A percentile compares a stretch with the other conserved stretches of the same genome.
Conservation (phyloP, 257 asterid genomes). For the Nicotiana benthamiana region DNA sequence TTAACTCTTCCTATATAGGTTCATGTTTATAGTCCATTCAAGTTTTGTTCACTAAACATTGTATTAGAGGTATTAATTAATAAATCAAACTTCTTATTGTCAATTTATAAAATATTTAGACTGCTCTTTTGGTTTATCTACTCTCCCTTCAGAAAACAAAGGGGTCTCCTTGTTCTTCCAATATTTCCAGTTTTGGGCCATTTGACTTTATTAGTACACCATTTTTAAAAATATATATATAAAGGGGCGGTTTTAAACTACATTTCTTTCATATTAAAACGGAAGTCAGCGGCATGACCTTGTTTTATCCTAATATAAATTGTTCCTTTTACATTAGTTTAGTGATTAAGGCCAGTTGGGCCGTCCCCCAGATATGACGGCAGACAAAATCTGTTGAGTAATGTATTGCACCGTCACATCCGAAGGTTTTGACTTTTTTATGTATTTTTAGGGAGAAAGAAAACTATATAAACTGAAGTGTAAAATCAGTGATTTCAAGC, state of each 20-base stretch:
- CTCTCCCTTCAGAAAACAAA: background rate
- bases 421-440: background rate
- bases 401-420: background rate
- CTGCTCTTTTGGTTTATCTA: background rate
- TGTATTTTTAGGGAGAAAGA: background rate
- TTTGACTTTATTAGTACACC: background rate
- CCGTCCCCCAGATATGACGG: background rate
- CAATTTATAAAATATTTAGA: background rate
- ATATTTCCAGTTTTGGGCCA: background rate
- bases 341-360: background rate
- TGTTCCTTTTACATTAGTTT: background rate
- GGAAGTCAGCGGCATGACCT: conserved; percentile 1
- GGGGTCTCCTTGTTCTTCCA: background rate
- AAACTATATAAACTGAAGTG: background rate
- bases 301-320: background rate
- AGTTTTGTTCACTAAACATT: background rate
- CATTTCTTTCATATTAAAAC: background rate
- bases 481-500: background rate
- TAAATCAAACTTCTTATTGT: background rate
- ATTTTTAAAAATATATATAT: background rate
- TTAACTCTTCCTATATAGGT: background rate
- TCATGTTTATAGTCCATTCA: background rate
- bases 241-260: background rate
- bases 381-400: background rate
- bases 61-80: background rate